A percentile compares a stretch with the other conserved stretches of the same genome.
Evolutionary conservation across 768 basidiomycete species (phyloP).

Genomic region (Strobilomyces confusus): DNA sequence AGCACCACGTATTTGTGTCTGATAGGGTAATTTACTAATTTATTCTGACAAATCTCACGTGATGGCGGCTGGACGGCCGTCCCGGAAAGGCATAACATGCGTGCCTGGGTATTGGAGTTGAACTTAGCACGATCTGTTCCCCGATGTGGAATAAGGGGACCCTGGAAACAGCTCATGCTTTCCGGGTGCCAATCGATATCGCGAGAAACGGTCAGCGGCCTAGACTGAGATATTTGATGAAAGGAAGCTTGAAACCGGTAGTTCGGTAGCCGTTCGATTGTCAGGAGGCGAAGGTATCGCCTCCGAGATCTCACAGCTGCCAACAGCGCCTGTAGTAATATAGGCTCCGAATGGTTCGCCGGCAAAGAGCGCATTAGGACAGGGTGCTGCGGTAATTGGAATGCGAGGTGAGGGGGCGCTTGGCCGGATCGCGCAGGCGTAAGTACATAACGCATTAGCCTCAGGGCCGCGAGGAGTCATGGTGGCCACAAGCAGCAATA

Average conservation of each 20-base stretch:
- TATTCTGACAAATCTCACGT: slow-evolving; percentile 15
- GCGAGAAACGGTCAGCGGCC: slow-evolving; percentile 22
- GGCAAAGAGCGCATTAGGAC: slow-evolving; percentile 25
- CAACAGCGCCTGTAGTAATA: slow-evolving; percentile 30
- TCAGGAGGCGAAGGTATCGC: slow-evolving; percentile 31
- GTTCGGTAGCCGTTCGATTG: slow-evolving; percentile 30
- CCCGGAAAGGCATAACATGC: slow-evolving; percentile 20
- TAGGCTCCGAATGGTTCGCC: slow-evolving; percentile 24
- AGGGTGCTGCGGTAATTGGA: slow-evolving; percentile 17
- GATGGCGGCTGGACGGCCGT: slow-evolving; percentile 2
- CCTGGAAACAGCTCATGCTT: slow-evolving; percentile 29
- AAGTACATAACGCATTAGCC: slow-evolving; percentile 11
- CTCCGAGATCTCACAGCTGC: slow-evolving; percentile 31
- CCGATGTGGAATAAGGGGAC: slow-evolving; percentile 27
- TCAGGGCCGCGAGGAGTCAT: slow-evolving; percentile 11
- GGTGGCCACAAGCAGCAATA: slow-evolving; percentile 5
- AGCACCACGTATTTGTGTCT: slow-evolving; percentile 22
- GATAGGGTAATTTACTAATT: slow-evolving; percentile 24
- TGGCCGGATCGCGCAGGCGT: slow-evolving; percentile 9
- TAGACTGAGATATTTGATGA: slow-evolving; percentile 28
- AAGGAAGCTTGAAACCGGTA: slow-evolving; percentile 29
- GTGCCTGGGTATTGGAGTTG: slow-evolving; percentile 18
- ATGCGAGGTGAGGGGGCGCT: slow-evolving; percentile 5
- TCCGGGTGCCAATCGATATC: slow-evolving; percentile 22
- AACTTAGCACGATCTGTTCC: slow-evolving; percentile 24